Conservation (phyloP, 2,329 filamentous ascomycete genomes). For the Sporothrix schenckii region DNA sequence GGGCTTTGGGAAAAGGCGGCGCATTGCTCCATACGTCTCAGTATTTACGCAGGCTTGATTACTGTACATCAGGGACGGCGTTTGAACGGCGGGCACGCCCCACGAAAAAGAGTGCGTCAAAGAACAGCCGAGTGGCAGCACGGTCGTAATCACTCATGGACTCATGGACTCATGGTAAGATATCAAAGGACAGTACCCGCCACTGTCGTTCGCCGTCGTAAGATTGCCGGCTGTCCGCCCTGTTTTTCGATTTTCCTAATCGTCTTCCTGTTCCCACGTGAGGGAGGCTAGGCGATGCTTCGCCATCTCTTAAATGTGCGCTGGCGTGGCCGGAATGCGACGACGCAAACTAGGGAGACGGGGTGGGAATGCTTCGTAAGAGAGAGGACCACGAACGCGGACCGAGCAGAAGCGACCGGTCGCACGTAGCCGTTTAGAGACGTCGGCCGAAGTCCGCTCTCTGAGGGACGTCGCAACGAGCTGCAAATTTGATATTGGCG, state of each 20-base stretch:
- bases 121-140: neutral
- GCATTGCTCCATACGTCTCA: too few species aligned
- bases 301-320: neutral
- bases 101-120: neutral
- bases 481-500: neutral
- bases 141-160: too few species aligned
- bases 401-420: too few species aligned
- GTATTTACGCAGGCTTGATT: neutral
- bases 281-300: neutral
- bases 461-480: neutral
- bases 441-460: neutral
- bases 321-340: neutral
- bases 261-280: constrained; percentile 1
- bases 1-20: too few species aligned
- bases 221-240: neutral
- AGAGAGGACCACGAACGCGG: neutral
- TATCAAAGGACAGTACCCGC: too few species aligned
- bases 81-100: neutral
- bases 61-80: constrained; percentile 4
- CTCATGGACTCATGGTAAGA: too few species aligned
- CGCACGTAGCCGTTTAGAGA: too few species aligned
- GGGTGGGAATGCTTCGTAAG: too few species aligned
- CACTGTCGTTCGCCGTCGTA: neutral
- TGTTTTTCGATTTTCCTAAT: neutral
- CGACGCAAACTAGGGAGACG: neutral